Conservation (phyloP, 306 rosid genomes). For the Cicer bijugum region DNA sequence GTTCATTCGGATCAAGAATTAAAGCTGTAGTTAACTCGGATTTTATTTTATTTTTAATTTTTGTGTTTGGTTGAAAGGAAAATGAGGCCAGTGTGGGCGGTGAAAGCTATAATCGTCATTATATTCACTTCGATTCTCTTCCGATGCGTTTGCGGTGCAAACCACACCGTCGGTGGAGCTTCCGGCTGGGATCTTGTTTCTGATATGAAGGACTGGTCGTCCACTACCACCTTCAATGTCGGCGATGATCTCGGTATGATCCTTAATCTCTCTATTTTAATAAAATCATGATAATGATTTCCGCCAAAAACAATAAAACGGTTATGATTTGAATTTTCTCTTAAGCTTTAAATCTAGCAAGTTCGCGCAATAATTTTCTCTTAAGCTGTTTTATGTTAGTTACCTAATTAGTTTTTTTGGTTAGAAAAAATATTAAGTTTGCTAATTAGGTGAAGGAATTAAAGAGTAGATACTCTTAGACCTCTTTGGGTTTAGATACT, state of each 20-base stretch:
- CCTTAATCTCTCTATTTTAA: not conserved
- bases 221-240: conserved; percentile 52
- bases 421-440: no score
- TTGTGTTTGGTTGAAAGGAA: conserved; percentile 35
- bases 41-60: not conserved
- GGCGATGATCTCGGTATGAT: conserved; percentile 70
- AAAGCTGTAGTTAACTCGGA: not conserved
- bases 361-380: not conserved
- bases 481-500: no score
- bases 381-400: not conserved
- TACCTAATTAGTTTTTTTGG: no score
- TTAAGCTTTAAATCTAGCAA: not conserved
- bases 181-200: conserved; percentile 80
- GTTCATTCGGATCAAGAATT: not conserved
- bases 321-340: conserved; percentile 9
- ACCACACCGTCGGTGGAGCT: conserved; percentile 69
- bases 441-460: no score
- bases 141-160: conserved; percentile 61
- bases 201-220: conserved; percentile 62
- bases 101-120: conserved; percentile 57
- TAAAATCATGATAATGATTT: not conserved
- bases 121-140: conserved; percentile 58
- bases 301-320: not conserved
- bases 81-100: conserved; percentile 64
- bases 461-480: no score